Evolutionary conservation across 495 filamentous ascomycete genomes (phyloP).

Genomic region (Hyphodiscus hymeniophilus): DNA sequence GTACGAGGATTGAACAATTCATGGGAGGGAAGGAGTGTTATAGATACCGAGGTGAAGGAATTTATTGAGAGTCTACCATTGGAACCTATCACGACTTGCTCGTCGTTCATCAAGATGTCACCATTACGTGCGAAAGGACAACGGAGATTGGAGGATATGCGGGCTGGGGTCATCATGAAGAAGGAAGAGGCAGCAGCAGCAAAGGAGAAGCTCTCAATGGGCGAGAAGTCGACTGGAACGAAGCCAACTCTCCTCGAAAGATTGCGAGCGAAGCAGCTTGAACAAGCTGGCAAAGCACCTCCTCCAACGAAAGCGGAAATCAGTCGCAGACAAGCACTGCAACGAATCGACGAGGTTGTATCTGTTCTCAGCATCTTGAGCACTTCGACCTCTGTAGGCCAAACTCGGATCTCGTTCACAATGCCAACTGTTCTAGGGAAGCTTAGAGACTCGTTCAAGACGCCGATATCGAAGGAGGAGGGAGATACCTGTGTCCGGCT

Average conservation of each 20-base stretch:
- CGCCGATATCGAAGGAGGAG: constrained; percentile 53
- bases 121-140: constrained; percentile 45
- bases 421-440: constrained; percentile 50
- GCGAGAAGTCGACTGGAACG: constrained; percentile 4
- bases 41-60: constrained; percentile 10
- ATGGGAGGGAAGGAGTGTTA: constrained; percentile 29
- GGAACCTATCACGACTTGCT: constrained; percentile 39
- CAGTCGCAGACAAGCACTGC: constrained; percentile 47
- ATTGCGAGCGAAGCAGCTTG: constrained; percentile 50
- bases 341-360: constrained; percentile 52
- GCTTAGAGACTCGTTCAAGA: constrained; percentile 52
- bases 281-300: constrained; percentile 31
- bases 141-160: constrained; percentile 52
- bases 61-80: constrained; percentile 50
- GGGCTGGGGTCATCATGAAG: constrained; percentile 38
- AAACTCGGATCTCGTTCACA: constrained; percentile 45
- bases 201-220: neutral
- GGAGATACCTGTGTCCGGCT: constrained; percentile 45
- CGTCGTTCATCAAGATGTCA: constrained; percentile 34
- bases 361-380: constrained; percentile 51
- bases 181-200: constrained; percentile 10
- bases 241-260: constrained; percentile 47
- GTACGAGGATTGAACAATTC: constrained; percentile 35
- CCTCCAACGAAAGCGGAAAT: constrained; percentile 38
- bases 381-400: constrained; percentile 29